Evolutionary conservation across 2,329 filamentous ascomycete genomes (phyloP).

Genomic region (Xylaria sp.): DNA sequence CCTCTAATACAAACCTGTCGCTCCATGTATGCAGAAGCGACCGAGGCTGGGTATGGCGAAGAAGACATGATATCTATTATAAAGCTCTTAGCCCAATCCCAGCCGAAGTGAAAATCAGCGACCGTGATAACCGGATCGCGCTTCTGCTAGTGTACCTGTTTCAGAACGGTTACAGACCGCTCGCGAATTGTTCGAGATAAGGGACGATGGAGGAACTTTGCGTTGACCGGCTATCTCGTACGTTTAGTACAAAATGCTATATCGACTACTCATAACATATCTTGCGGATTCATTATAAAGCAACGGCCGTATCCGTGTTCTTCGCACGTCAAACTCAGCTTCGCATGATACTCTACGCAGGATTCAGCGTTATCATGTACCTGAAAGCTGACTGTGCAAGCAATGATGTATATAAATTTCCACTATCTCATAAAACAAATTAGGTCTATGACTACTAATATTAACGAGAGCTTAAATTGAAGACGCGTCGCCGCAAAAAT

Average conservation of each 20-base stretch:
- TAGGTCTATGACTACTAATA: not conserved
- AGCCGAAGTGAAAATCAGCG: not conserved
- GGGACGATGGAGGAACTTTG: not conserved
- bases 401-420: not conserved
- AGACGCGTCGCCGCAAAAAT: not conserved
- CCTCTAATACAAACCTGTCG: conserved; percentile 35
- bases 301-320: not conserved
- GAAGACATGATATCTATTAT: conserved; percentile 41
- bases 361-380: not conserved
- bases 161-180: not conserved
- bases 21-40: conserved; percentile 35
- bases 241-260: not conserved
- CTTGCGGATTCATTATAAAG: not conserved
- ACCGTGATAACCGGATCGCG: not conserved
- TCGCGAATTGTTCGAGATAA: not conserved
- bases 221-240: not conserved
- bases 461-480: not conserved
- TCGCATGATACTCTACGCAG: not conserved
- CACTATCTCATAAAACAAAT: not conserved
- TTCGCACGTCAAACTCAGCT: not conserved
- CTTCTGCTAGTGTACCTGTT: not conserved
- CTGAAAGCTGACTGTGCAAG: not conserved
- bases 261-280: not conserved
- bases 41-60: conserved; percentile 29
- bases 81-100: conserved; percentile 17